These are phyloP conservation scores for Martensiomyces pterosporus DNA, from an alignment of 192 early-diverging fungal genomes.

Conservation along the genomic window DNA sequence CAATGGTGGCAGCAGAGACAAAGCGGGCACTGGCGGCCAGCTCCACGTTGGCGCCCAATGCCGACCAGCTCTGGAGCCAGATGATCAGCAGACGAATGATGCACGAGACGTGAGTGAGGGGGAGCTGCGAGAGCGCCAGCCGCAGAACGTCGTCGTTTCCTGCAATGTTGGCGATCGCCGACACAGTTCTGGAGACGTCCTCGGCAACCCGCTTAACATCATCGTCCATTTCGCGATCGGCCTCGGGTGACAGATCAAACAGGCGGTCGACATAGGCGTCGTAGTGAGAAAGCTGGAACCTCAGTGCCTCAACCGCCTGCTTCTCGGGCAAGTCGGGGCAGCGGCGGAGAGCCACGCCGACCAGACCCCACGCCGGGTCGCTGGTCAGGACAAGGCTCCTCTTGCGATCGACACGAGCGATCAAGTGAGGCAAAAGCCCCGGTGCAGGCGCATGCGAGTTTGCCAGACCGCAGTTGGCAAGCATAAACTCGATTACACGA, in stretches of 20 bases:
- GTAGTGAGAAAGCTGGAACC: conserved; percentile 41
- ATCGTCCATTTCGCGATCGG: not conserved
- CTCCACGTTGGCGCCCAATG: conserved; percentile 38
- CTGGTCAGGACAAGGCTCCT: conserved; percentile 9
- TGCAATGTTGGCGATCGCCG: conserved; percentile 19
- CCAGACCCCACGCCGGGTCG: conserved; percentile 37
- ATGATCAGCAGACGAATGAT: conserved; percentile 33
- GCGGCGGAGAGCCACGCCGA: conserved; percentile 27
- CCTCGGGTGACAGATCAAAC: conserved; percentile 10
- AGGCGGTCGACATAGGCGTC: conserved; percentile 14
- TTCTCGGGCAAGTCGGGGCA: conserved; percentile 46
- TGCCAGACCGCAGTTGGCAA: conserved; percentile 41
- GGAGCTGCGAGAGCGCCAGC: conserved; percentile 30
- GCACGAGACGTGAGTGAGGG: conserved; percentile 31
- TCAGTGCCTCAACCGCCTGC: conserved; percentile 32
- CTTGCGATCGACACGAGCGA: conserved; percentile 39
- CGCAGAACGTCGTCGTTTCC: conserved; percentile 35
- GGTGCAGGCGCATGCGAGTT: conserved; percentile 47
- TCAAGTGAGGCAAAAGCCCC: conserved; percentile 39
- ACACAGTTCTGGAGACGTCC: conserved; percentile 27
- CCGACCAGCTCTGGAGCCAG: conserved; percentile 37
- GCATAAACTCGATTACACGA: conserved; percentile 48
- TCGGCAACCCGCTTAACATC: conserved; percentile 1
- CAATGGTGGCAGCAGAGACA: conserved; percentile 15
- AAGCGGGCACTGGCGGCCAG: conserved; percentile 38